Evolutionary conservation across 768 basidiomycete species (phyloP).

Genomic region (Calocera cornea): DNA sequence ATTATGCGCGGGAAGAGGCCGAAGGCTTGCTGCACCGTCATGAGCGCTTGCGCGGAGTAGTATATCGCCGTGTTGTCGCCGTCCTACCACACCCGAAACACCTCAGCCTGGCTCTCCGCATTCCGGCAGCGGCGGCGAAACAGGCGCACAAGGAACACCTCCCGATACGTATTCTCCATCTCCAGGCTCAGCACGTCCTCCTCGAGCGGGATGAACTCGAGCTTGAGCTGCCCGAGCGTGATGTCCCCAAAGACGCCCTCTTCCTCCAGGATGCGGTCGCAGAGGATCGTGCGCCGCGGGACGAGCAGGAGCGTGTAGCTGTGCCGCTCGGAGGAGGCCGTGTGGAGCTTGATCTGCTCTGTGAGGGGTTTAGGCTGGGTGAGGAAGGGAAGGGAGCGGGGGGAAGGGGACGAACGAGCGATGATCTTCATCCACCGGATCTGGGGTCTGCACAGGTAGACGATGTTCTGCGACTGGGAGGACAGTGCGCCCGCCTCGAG

Average conservation of each 20-base stretch:
- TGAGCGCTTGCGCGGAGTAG: slow-evolving; percentile 76
- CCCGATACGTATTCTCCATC: slow-evolving; percentile 68
- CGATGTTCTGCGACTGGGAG: slow-evolving; percentile 72
- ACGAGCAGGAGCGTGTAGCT: slow-evolving; percentile 78
- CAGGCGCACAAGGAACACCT: slow-evolving; percentile 74
- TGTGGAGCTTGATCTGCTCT: slow-evolving; percentile 88
- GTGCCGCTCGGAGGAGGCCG: slow-evolving; percentile 46
- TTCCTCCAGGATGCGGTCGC: slow-evolving; percentile 77
- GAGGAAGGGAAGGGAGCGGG: background rate
- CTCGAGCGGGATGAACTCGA: slow-evolving; percentile 88
- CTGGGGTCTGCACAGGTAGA: slow-evolving; percentile 83
- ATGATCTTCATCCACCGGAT: slow-evolving; percentile 79
- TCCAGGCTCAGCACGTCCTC: slow-evolving; percentile 89
- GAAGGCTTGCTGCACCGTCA: slow-evolving; percentile 68
- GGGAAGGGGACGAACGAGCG: slow-evolving; percentile 51
- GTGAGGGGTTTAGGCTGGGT: slow-evolving; percentile 7
- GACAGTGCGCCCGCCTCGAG: slow-evolving; percentile 77
- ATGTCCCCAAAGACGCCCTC: slow-evolving; percentile 97
- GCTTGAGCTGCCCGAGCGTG: slow-evolving; percentile 69
- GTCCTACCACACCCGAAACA: no score
- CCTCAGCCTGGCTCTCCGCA: no score
- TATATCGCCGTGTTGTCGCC: slow-evolving; percentile 84
- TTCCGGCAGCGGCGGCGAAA: background rate
- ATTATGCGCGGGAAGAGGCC: slow-evolving; percentile 84
- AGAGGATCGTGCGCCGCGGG: slow-evolving; percentile 75